These are phyloP conservation scores for Plasmodium reichenowi DNA, from an alignment of 169 alveolate genomes.

Conservation along the genomic window DNA sequence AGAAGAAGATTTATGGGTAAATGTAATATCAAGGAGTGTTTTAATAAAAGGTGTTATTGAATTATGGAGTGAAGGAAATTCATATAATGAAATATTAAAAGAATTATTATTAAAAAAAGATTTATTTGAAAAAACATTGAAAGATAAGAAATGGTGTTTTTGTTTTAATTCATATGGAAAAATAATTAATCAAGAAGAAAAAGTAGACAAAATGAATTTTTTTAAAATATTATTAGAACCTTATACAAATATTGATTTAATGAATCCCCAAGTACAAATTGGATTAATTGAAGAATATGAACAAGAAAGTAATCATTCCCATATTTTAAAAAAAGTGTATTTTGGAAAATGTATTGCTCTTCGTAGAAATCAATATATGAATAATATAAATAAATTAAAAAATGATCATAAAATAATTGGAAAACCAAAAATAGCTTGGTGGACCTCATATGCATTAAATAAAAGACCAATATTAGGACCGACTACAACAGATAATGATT, in stretches of 20 bases:
- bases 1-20: slow-evolving; percentile 71
- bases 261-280: slow-evolving; percentile 48
- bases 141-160: slow-evolving; percentile 72
- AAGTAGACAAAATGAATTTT: slow-evolving; percentile 53
- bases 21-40: slow-evolving; percentile 77
- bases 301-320: slow-evolving; percentile 11
- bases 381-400: neutral
- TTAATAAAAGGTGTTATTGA: slow-evolving; percentile 78
- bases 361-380: slow-evolving; percentile 14
- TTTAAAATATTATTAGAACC: slow-evolving; percentile 43
- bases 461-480: slow-evolving; percentile 98
- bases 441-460: slow-evolving; percentile 91
- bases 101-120: slow-evolving; percentile 25
- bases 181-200: slow-evolving; percentile 67
- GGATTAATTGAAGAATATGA: slow-evolving; percentile 75
- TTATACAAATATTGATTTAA: slow-evolving; percentile 36
- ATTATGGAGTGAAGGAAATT: slow-evolving; percentile 80
- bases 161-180: slow-evolving; percentile 77
- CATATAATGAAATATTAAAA: slow-evolving; percentile 70
- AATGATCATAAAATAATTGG: slow-evolving; percentile 7
- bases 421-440: slow-evolving; percentile 81
- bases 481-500: slow-evolving; percentile 95
- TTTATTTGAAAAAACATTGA: slow-evolving; percentile 51
- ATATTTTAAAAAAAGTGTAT: slow-evolving; percentile 68
- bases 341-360: slow-evolving; percentile 65